Evolutionary conservation across 768 basidiomycete species (phyloP).

Genomic region (Calocybe indica): DNA sequence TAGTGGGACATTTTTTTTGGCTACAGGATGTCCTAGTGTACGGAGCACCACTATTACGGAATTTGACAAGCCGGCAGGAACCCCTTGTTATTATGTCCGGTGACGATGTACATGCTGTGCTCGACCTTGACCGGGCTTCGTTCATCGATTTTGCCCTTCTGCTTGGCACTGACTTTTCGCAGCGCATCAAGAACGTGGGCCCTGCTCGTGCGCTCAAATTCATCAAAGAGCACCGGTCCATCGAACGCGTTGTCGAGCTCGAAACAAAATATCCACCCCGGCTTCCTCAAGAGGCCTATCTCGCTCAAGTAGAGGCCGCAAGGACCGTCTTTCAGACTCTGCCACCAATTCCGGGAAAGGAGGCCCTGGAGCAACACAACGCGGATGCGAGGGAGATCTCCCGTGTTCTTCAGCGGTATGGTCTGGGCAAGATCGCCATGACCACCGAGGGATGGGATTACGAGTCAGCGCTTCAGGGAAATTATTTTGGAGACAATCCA

Average conservation of each 20-base stretch:
- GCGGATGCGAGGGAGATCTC: constrained; percentile 37
- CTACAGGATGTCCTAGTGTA: constrained; percentile 75
- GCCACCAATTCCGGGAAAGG: constrained; percentile 51
- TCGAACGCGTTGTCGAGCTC: constrained; percentile 59
- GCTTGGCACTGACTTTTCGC: constrained; percentile 87
- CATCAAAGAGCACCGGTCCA: constrained; percentile 64
- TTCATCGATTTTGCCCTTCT: constrained; percentile 85
- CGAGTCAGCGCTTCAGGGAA: constrained; percentile 45
- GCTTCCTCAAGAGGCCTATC: constrained; percentile 42
- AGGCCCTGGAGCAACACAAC: constrained; percentile 25
- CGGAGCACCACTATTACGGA: constrained; percentile 76
- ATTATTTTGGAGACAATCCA: constrained; percentile 66
- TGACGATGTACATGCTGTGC: constrained; percentile 47
- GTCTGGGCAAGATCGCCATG: constrained; percentile 35
- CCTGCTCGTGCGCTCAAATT: constrained; percentile 72
- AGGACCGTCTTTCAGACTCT: constrained; percentile 59
- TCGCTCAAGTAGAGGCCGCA: constrained; percentile 58
- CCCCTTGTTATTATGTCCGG: constrained; percentile 67
- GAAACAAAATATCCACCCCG: constrained; percentile 48
- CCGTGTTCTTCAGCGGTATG: constrained; percentile 43
- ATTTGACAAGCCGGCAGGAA: constrained; percentile 53
- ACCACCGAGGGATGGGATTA: constrained; percentile 34
- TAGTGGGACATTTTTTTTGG: constrained; percentile 3
- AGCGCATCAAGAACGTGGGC: constrained; percentile 78
- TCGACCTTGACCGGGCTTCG: constrained; percentile 48